phyloP scores from a whole-genome alignment of 2,329 filamentous ascomycete genomes.

The Ustilaginoidea virens region DNA sequence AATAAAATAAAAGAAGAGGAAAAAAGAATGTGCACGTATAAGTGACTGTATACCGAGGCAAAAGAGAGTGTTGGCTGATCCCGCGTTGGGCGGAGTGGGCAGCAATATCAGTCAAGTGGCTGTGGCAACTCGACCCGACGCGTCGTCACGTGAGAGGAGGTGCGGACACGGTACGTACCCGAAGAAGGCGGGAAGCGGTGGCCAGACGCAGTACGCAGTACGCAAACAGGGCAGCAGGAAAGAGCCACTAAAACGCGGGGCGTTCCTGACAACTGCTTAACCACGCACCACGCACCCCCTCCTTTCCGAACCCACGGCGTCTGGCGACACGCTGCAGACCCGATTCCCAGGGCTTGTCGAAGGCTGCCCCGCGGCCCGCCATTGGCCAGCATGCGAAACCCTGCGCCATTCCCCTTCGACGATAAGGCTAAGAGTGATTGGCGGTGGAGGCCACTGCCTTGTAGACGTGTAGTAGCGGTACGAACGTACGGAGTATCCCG shows the following conservation, averaged over 20 bases:
- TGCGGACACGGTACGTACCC: neutral
- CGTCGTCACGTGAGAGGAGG: slow-evolving; percentile 1
- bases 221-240: neutral
- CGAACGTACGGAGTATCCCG: too few species aligned
- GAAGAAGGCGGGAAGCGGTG: neutral
- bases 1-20: neutral
- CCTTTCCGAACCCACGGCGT: slow-evolving; percentile 5
- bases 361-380: slow-evolving; percentile 15
- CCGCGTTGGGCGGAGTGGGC: neutral
- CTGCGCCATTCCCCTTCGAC: slow-evolving; percentile 8
- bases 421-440: slow-evolving; percentile 5
- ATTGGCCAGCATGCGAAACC: slow-evolving; percentile 8
- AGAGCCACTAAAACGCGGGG: slow-evolving; percentile 18
- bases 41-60: too few species aligned
- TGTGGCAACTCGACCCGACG: too few species aligned
- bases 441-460: neutral
- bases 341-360: slow-evolving; percentile 15
- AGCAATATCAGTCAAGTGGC: too few species aligned
- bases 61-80: neutral
- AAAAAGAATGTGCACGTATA: neutral
- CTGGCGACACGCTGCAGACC: slow-evolving; percentile 14
- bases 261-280: slow-evolving; percentile 18
- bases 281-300: slow-evolving; percentile 1
- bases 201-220: neutral
- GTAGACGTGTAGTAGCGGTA: too few species aligned